These are phyloP conservation scores for Xylaria bambusicola DNA, from an alignment of 495 filamentous ascomycete genomes.

Conservation along the genomic window DNA sequence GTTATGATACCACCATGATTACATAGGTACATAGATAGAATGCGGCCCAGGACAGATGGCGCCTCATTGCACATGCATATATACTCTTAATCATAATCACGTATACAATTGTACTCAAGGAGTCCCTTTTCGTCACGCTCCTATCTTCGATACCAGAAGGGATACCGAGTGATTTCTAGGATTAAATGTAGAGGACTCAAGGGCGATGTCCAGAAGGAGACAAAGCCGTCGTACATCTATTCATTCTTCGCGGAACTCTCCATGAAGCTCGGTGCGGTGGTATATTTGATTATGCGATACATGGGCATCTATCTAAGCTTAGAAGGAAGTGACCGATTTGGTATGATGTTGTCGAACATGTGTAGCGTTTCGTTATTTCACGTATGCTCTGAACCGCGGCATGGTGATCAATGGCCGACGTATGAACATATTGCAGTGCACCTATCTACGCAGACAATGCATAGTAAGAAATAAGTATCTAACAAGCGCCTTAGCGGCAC, in stretches of 20 bases:
- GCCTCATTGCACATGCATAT: constrained; percentile 1
- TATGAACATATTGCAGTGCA: background rate
- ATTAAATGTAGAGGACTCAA: too few relatives aligned
- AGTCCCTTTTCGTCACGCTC: background rate
- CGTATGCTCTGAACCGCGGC: background rate
- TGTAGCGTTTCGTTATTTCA: background rate
- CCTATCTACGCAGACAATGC: too few relatives aligned
- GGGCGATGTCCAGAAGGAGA: too few relatives aligned
- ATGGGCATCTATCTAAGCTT: background rate
- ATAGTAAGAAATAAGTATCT: too few relatives aligned
- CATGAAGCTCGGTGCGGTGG: too few relatives aligned
- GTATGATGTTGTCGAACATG: background rate
- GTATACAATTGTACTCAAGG: background rate
- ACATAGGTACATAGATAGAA: constrained; percentile 1
- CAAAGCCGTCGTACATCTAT: too few relatives aligned
- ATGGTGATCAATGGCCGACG: too few relatives aligned
- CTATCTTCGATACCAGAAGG: too few relatives aligned
- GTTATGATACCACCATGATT: constrained; percentile 11
- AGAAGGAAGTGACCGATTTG: background rate
- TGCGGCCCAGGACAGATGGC: background rate
- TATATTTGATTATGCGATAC: too few relatives aligned
- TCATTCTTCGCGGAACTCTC: too few relatives aligned
- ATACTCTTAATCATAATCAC: constrained; percentile 14
- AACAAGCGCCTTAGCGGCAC: too few relatives aligned
- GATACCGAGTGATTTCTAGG: too few relatives aligned